Evolutionary conservation across 83 land plant species (phyloP).

Genomic region (Thuja plicata): DNA sequence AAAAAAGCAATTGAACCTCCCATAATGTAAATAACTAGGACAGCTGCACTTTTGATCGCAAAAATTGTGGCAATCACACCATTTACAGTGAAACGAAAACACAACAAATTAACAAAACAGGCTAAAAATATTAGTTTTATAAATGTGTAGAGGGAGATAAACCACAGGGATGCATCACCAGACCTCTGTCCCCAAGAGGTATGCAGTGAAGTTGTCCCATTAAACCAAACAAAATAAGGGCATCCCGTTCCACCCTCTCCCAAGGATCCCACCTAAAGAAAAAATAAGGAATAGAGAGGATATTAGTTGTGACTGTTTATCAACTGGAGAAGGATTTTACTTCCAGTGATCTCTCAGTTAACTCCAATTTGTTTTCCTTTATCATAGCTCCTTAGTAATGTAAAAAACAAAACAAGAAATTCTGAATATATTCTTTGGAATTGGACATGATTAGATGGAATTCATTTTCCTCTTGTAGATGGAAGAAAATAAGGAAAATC

Average conservation of each 20-base stretch:
- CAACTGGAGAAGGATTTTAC: not conserved
- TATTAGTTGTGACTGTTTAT: not conserved
- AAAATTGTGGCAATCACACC: not conserved
- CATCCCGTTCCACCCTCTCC: not conserved
- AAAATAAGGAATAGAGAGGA: not conserved
- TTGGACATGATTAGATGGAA: not conserved
- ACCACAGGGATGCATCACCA: not conserved
- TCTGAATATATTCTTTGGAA: not conserved
- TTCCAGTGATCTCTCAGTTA: not conserved
- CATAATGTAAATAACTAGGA: constrained; percentile 58
- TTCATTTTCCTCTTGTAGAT: not conserved
- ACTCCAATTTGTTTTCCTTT: not conserved
- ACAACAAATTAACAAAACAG: not conserved
- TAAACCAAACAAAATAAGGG: not conserved
- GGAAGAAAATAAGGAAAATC: not conserved
- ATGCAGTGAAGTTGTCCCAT: not conserved
- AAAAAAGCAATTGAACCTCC: constrained; percentile 85
- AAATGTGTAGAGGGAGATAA: not conserved
- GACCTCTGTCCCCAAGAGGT: not conserved
- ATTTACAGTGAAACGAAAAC: not conserved
- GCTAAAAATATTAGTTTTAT: not conserved
- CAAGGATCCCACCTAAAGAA: not conserved
- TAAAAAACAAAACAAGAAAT: not conserved
- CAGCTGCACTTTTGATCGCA: not conserved
- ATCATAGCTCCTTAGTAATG: not conserved